Base-by-base conservation (phyloP, 192 early-diverging fungal genomes). In the Chytriomyces sp. region DNA sequence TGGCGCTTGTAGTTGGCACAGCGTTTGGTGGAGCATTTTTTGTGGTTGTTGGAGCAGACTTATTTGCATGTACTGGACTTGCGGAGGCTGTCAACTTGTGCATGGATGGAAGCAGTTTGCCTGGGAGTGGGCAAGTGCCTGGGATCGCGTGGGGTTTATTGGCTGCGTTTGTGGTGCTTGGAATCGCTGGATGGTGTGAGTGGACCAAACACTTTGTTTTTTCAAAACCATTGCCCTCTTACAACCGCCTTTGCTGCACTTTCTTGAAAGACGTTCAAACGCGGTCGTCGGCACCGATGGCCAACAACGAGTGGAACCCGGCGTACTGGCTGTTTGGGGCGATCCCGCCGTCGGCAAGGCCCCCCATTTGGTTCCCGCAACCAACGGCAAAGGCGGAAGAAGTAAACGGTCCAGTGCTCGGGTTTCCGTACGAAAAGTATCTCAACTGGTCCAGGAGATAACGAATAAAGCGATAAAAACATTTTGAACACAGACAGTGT, bases 101-200 rank as follows among this genome's bases (percentile, higher is more conserved):
- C 26, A 20, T 78, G 45, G 50, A 60, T 8, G 69, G 60, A 7
- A 18, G 45, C n/a, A 67, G 23, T 46, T 59, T 50, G 44, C 61
- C 61, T n/a, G 64, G 47, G 45, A 43, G 26, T 5, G 18, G 10
- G n/a, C 43, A 78, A 28, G 59, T 78, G 10, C 77, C 67, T n/a
- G 67, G 69, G 20, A 28, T n/a, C 3, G 67, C 77, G 5, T 78
- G 77, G 77, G 77, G 68, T 46, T 20, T 78, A 16, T 9, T 78
- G 26, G 77, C 77, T 13, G 69, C 77, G 43, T 60, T 43, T 70
- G 24, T 61, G 5, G 61, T 78, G 50, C 60, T 78, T 26, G 67
- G 67, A 13, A 50, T 78, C 26, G 67, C 67, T 7, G 77, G 77
- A 45, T 78, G 77, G 77, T 75, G 73, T 75, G 46, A 65, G 73